Evolutionary conservation across 2,329 filamentous ascomycete genomes (phyloP).

Genomic region (Sordariomycetes sp.): DNA sequence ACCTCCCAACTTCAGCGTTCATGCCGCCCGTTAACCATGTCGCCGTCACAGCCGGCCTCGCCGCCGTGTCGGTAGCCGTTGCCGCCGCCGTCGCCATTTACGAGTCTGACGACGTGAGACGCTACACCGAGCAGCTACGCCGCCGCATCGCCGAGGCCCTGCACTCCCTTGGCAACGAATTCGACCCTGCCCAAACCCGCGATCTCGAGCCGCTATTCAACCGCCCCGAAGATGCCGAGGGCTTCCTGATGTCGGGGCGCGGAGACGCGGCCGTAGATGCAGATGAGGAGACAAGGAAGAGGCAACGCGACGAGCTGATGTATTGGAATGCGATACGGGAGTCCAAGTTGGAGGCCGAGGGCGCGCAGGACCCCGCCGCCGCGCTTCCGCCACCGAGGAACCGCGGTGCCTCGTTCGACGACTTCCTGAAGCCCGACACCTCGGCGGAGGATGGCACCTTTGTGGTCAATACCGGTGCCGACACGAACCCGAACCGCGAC

Average conservation of each 20-base stretch:
- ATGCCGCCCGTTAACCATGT: slow-evolving; percentile 49
- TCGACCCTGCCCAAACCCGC: slow-evolving; percentile 29
- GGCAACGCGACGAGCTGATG: slow-evolving; percentile 53
- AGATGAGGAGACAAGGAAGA: slow-evolving; percentile 48
- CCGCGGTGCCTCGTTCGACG: slow-evolving; percentile 43
- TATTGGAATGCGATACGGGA: slow-evolving; percentile 52
- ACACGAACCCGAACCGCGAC: slow-evolving; percentile 25
- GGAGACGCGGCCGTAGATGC: slow-evolving; percentile 38
- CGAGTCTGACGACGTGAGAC: slow-evolving; percentile 52
- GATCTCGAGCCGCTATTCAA: slow-evolving; percentile 48
- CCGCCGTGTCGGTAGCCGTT: slow-evolving; percentile 46
- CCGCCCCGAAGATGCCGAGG: slow-evolving; percentile 54
- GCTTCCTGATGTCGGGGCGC: slow-evolving; percentile 43
- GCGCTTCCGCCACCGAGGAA: slow-evolving; percentile 4
- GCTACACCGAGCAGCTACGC: slow-evolving; percentile 49
- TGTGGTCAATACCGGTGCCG: slow-evolving; percentile 46
- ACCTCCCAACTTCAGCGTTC: neutral
- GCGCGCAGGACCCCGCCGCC: slow-evolving; percentile 6
- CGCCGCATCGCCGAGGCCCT: slow-evolving; percentile 50
- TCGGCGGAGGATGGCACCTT: slow-evolving; percentile 42
- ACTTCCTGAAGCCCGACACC: slow-evolving; percentile 42
- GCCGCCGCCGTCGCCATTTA: slow-evolving; percentile 50
- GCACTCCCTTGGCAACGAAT: slow-evolving; percentile 46
- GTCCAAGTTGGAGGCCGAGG: slow-evolving; percentile 27
- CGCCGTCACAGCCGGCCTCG: slow-evolving; percentile 44